These are phyloP conservation scores for Xerocomellus dryophilus DNA, from an alignment of 768 basidiomycete species.

Conservation along the genomic window DNA sequence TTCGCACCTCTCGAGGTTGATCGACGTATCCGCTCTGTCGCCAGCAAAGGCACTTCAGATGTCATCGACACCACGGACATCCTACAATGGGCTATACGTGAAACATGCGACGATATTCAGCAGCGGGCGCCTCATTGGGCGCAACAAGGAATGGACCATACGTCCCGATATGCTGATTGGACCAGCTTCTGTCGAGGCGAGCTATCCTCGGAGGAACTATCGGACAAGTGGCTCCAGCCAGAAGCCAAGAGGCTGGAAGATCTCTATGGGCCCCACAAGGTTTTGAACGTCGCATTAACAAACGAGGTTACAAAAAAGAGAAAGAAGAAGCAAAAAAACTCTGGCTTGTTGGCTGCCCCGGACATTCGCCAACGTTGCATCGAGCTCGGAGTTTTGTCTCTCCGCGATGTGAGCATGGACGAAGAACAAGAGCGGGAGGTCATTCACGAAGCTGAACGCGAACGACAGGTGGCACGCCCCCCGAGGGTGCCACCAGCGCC, in stretches of 20 bases:
- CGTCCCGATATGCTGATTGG: constrained; percentile 27
- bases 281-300: neutral
- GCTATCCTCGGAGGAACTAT: constrained; percentile 9
- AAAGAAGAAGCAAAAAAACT: no score
- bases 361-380: constrained; percentile 2
- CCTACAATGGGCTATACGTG: constrained; percentile 43
- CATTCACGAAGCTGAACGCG: constrained; percentile 42
- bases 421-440: constrained; percentile 47
- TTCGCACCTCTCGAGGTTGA: constrained; percentile 47
- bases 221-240: constrained; percentile 37
- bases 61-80: constrained; percentile 32
- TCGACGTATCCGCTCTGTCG: constrained; percentile 34
- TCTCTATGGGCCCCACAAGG: constrained; percentile 1
- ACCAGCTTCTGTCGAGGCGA: constrained; percentile 9
- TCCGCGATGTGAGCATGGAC: neutral
- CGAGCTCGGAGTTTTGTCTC: constrained; percentile 5
- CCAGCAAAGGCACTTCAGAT: constrained; percentile 5
- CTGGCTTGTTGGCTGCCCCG: neutral
- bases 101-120: constrained; percentile 43
- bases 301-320: no score
- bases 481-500: constrained; percentile 18
- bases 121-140: constrained; percentile 42
- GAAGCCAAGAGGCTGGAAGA: constrained; percentile 39
- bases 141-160: constrained; percentile 41
- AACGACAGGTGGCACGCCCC: constrained; percentile 39